phyloP scores from a whole-genome alignment of 106 monocot species.

The Dioscorea alata region DNA sequence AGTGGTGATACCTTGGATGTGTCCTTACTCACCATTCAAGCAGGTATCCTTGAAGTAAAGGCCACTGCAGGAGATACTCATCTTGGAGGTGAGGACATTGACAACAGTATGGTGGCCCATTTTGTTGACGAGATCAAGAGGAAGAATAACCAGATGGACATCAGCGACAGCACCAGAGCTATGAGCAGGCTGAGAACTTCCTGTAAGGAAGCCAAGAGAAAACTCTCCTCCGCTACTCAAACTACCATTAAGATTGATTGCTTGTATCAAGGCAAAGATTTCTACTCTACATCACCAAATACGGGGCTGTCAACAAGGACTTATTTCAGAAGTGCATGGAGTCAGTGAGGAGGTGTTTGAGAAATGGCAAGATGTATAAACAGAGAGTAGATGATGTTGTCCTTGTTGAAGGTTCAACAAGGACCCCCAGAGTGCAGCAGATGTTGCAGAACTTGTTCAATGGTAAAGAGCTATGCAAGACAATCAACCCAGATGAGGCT shows the following conservation, averaged over 20 bases:
- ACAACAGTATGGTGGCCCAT: slow-evolving; percentile 81
- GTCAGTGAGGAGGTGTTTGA: slow-evolving; percentile 22
- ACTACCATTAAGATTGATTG: slow-evolving; percentile 19
- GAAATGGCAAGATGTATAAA: slow-evolving; percentile 27
- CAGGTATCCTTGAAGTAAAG: slow-evolving; percentile 85
- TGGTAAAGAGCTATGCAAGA: slow-evolving; percentile 51
- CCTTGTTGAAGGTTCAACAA: slow-evolving; percentile 27
- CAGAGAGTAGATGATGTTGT: slow-evolving; percentile 25
- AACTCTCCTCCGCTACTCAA: slow-evolving; percentile 31
- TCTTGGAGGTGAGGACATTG: slow-evolving; percentile 79
- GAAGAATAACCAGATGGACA: slow-evolving; percentile 87
- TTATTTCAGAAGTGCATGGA: slow-evolving; percentile 35
- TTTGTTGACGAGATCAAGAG: slow-evolving; percentile 81
- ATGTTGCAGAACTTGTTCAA: slow-evolving; percentile 25
- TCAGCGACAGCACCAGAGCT: slow-evolving; percentile 60
- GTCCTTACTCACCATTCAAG: slow-evolving; percentile 70
- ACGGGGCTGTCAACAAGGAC: slow-evolving; percentile 47
- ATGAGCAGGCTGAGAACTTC: slow-evolving; percentile 44
- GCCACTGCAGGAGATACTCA: slow-evolving; percentile 88
- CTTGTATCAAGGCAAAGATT: slow-evolving; percentile 13
- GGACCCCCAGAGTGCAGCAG: slow-evolving; percentile 36
- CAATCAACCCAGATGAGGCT: slow-evolving; percentile 39
- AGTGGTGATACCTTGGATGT: slow-evolving; percentile 81
- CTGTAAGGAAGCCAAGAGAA: slow-evolving; percentile 45
- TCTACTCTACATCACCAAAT: slow-evolving; percentile 22